These are phyloP conservation scores for Hericium coralloides DNA, from an alignment of 768 basidiomycete genomes.

Conservation along the genomic window DNA sequence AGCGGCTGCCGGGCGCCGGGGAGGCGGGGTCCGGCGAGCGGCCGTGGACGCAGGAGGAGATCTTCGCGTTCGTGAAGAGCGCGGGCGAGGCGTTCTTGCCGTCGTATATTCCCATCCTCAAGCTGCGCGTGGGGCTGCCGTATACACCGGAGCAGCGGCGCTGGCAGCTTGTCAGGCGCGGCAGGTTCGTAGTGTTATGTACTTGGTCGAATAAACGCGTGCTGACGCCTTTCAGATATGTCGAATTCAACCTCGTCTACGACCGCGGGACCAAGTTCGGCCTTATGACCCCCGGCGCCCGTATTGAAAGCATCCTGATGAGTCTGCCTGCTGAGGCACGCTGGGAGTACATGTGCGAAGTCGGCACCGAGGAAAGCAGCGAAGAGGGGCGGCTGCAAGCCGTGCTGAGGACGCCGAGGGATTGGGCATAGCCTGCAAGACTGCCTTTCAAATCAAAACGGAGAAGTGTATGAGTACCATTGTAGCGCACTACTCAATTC, in stretches of 20 bases:
- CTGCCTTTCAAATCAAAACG: too few relatives aligned
- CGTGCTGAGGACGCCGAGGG: constrained; percentile 37
- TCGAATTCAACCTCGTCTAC: constrained; percentile 77
- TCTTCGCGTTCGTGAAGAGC: constrained; percentile 67
- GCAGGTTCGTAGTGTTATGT: constrained; percentile 29
- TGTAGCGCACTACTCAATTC: too few relatives aligned
- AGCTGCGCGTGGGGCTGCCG: constrained; percentile 43
- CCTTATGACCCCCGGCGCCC: constrained; percentile 47
- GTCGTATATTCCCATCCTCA: constrained; percentile 83
- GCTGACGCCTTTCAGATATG: constrained; percentile 36
- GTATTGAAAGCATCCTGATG: constrained; percentile 59
- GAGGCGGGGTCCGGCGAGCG: constrained; percentile 24
- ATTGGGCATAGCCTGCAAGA: constrained; percentile 28
- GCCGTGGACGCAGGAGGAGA: constrained; percentile 52
- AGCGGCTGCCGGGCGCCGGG: constrained; percentile 40
- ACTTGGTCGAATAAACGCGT: not conserved
- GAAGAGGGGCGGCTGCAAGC: constrained; percentile 43
- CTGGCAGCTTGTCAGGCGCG: constrained; percentile 90
- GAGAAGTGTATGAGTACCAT: too few relatives aligned
- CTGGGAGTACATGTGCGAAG: constrained; percentile 60
- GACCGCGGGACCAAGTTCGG: constrained; percentile 66
- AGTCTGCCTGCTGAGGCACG: constrained; percentile 55
- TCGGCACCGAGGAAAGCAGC: constrained; percentile 39
- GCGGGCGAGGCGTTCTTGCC: constrained; percentile 80
- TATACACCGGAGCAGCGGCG: constrained; percentile 62